Conservation (phyloP, 202 grass and related monocot species). For the Digitaria exilis region DNA sequence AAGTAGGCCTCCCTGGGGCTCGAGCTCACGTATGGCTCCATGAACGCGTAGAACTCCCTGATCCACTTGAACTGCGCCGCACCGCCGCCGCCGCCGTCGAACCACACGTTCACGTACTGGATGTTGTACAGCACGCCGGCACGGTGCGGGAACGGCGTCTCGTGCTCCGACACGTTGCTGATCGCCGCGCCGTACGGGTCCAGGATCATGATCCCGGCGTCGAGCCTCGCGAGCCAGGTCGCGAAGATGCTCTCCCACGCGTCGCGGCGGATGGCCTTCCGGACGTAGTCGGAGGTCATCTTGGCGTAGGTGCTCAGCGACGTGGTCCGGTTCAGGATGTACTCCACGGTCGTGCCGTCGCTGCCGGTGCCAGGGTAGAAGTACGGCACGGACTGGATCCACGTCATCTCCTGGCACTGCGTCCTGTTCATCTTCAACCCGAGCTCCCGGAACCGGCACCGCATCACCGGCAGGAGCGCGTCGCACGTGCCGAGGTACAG, state of each 20-base stretch:
- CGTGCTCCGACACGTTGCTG: slow-evolving; percentile 7
- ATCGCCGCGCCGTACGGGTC: slow-evolving; percentile 45
- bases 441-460: slow-evolving; percentile 45
- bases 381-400: slow-evolving; percentile 53
- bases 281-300: slow-evolving; percentile 60
- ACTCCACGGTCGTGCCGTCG: slow-evolving; percentile 9
- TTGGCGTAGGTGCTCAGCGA: slow-evolving; percentile 25
- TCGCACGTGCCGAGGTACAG: slow-evolving; percentile 54
- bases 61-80: slow-evolving; percentile 43
- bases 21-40: slow-evolving; percentile 33
- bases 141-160: slow-evolving; percentile 44
- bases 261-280: slow-evolving; percentile 25
- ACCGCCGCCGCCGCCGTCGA: not conserved
- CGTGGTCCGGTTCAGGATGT: slow-evolving; percentile 47
- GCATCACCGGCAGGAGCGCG: slow-evolving; percentile 42
- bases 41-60: slow-evolving; percentile 34
- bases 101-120: slow-evolving; percentile 43
- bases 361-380: slow-evolving; percentile 25
- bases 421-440: slow-evolving; percentile 27
- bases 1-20: slow-evolving; percentile 44
- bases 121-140: slow-evolving; percentile 56
- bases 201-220: slow-evolving; percentile 37
- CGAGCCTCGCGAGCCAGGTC: slow-evolving; percentile 18
- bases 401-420: slow-evolving; percentile 70
- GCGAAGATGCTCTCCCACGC: slow-evolving; percentile 31